Evolutionary conservation across 495 filamentous ascomycete genomes (phyloP).

Genomic region (Aspergillus affinis): DNA sequence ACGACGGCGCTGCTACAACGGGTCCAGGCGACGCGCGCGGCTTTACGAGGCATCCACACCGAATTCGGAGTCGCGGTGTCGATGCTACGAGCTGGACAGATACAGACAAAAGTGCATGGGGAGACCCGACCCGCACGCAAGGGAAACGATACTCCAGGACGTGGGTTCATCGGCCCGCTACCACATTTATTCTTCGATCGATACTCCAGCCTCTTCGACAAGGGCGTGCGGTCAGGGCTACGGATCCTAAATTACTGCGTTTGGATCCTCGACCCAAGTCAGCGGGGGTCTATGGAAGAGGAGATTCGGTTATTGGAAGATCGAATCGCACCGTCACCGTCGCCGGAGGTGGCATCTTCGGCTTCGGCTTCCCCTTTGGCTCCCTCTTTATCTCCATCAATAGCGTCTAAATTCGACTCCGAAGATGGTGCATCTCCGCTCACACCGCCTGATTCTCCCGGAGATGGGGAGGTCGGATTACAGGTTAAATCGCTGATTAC

Average conservation of each 20-base stretch:
- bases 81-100: constrained; percentile 25
- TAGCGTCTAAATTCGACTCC: neutral
- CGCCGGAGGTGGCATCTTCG: no score
- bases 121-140: no score
- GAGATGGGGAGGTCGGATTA: constrained; percentile 7
- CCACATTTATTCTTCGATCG: constrained; percentile 30
- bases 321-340: constrained; percentile 1
- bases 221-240: constrained; percentile 28
- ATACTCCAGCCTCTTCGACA: constrained; percentile 24
- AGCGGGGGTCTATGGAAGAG: constrained; percentile 19
- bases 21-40: constrained; percentile 25
- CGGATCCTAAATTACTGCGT: constrained; percentile 28
- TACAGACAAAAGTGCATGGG: no score
- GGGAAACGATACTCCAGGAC: neutral
- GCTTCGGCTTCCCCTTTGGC: no score
- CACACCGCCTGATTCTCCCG: constrained; percentile 22
- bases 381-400: neutral
- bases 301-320: constrained; percentile 18
- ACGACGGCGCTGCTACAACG: constrained; percentile 16
- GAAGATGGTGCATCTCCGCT: constrained; percentile 4
- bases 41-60: constrained; percentile 27
- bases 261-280: constrained; percentile 25
- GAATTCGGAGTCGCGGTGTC: constrained; percentile 30
- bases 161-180: constrained; percentile 27
- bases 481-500: constrained; percentile 25